Evolutionary conservation across 495 filamentous ascomycete species (phyloP), one percentile per base, ranked within the genome.

Genomic region (Penicillium coprophilum): DNA sequence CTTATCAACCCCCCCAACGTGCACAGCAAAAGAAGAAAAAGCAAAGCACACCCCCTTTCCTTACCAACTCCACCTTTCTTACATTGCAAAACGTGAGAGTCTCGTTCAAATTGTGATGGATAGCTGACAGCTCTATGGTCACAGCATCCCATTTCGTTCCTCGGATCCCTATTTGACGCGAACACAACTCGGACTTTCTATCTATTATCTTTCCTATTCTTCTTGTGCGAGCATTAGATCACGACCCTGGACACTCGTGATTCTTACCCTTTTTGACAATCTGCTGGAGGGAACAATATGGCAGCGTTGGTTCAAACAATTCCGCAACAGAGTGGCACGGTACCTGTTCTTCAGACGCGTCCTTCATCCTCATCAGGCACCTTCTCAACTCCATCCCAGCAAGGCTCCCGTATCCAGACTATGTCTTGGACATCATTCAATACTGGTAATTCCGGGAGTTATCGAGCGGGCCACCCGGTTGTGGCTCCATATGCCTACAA

Each of bases 261-360:
- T 48, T 51, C 17, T 15, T 23, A 53, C 32, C 40, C 53, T 50
- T 60, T 53, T 50, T 38, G 44, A 47, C 32, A 50, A 46, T 10
- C 57, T 62, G 68, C 63, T 54, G 56, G 65, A 69, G 58, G 64
- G 63, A 66, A 63, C 76, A 78, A 67, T 71, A 96, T 96, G 91
- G 91, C 91, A 77, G 90, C 91, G 74, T 82, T 96, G 77, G 90
- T 94, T 74, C 91, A 96, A 80, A 83, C 90, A 59, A 92, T 92
- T 69, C 87, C 90, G 64, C 84, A 89, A 75, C 89, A 91, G 74
- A 85, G 85, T 70, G 82, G 83, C 66, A 89, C 88, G 58, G 83
- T 89, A 66, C 87, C 88, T 52, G 86, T 93, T 83, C 86, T 96
- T 60, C 89, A 91, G 68, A 82, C 88, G 58, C 85, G 88, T 63